Base-by-base conservation (phyloP, 129 eudicot genomes). In the Logfia minima region DNA sequence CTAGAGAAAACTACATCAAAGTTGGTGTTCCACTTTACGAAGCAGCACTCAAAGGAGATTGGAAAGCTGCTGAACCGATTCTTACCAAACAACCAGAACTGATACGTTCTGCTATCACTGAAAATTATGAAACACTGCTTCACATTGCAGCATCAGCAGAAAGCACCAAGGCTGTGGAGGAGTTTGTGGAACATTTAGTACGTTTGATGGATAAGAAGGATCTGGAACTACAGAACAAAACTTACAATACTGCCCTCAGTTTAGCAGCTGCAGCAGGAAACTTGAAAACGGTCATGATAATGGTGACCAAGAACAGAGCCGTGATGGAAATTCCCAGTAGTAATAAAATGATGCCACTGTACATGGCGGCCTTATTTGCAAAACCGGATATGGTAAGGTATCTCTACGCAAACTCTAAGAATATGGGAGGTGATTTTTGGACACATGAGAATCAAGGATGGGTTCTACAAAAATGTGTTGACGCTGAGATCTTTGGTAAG, bases 81-180 rank as follows among this genome's bases (percentile, higher is more conserved):
- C 59, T 82, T 67, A 64, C 21, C 18, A 0, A 51, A 64, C 72
- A 70, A 58, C 88, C 81, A 13, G 64, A 82, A 4, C 70, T 84
- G 9, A 32, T 70, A 62, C 75, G 81, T 8, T 75, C 45, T 9
- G 75, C 79, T 63, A 82, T 85, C 75, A 84, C 86, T 0, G 84
- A 76, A 59, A 79, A 83, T 23, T 59, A 77, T 41, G 91, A 87
- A 62, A 84, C 86, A 22, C 74, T 77, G 3, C 91, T 84, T 35
- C 91, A 87, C 71, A 74, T 84, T 76, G 88, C 91, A 39, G 91
- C 88, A 14, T 83, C 83, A 22, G 85, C 85, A 9, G 81, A 84
- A 65, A 85, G 84, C 70, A 56, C 71, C 22, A 62, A 76, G 35
- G 66, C 78, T 64, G 89, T 83, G 23, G 80, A 80, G 53, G 80